A percentile compares a stretch with the other conserved stretches of the same genome.
Conservation (phyloP, 1,284 basidiomycete genomes). For the Rhodotorula sp. region DNA sequence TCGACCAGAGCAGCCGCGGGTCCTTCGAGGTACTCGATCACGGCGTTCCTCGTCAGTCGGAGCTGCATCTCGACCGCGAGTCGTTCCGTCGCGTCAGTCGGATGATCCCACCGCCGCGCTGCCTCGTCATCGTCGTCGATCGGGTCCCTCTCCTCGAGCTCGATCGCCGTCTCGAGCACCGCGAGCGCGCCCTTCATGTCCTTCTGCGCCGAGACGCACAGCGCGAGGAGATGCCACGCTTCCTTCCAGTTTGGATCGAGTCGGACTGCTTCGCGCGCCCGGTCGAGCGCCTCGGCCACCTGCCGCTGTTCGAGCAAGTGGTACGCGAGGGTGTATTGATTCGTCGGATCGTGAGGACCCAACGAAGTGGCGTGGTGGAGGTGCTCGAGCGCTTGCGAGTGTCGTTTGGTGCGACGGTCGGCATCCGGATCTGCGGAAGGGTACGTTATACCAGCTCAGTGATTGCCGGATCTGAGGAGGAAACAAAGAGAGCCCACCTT, state of each 20-base stretch:
- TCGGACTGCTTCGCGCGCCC: slow-evolving; percentile 63
- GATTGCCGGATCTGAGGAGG: slow-evolving; percentile 8
- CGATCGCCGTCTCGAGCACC: slow-evolving; percentile 70
- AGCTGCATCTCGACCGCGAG: slow-evolving; percentile 81
- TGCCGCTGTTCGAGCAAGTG: slow-evolving; percentile 71
- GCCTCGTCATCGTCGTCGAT: not conserved
- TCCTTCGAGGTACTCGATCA: slow-evolving; percentile 82
- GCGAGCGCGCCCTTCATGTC: slow-evolving; percentile 77
- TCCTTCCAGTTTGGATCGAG: not conserved
- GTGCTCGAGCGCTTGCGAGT: slow-evolving; percentile 62
- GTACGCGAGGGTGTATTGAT: slow-evolving; percentile 76
- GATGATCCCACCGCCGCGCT: slow-evolving; percentile 53
- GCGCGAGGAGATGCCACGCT: slow-evolving; percentile 87
- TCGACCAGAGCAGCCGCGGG: slow-evolving; percentile 76
- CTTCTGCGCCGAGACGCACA: slow-evolving; percentile 74
- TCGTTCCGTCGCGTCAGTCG: slow-evolving; percentile 61
- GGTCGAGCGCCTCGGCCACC: slow-evolving; percentile 64
- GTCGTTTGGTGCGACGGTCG: slow-evolving; percentile 60
- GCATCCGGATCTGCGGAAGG: slow-evolving; percentile 63
- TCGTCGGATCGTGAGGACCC: slow-evolving; percentile 60
- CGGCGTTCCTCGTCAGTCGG: slow-evolving; percentile 78
- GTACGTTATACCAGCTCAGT: not conserved
- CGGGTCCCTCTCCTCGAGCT: slow-evolving; percentile 17
- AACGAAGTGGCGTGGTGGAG: slow-evolving; percentile 60
- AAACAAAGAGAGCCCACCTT: slow-evolving; percentile 53